These are phyloP conservation scores for Verticillium dahliae DNA, from an alignment of 2,329 filamentous ascomycete species.

Conservation along the genomic window DNA sequence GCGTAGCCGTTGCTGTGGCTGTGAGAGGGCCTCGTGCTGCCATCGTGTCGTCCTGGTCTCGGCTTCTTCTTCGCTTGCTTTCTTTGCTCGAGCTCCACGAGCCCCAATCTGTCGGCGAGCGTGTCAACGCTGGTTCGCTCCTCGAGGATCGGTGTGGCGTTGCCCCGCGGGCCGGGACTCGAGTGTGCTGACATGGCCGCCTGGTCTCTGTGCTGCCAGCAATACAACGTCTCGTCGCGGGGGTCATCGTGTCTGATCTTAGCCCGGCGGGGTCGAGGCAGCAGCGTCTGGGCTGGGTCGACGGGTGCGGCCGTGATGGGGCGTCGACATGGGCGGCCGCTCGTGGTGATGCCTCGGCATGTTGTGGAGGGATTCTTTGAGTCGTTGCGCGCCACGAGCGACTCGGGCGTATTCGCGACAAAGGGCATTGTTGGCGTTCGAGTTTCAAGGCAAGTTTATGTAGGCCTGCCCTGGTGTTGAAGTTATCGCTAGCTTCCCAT, in stretches of 20 bases:
- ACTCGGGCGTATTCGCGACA: conserved; percentile 72
- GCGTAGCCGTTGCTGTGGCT: conserved; percentile 1
- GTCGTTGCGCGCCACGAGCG: conserved; percentile 69
- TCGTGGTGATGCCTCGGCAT: conserved; percentile 79
- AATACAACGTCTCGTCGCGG: conserved; percentile 63
- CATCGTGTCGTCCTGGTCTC: conserved; percentile 14
- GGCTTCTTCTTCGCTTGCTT: conserved; percentile 21
- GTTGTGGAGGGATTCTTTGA: conserved; percentile 78
- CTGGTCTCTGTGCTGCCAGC: conserved; percentile 94
- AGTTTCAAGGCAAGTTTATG: background rate
- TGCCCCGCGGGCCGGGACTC: conserved; percentile 34
- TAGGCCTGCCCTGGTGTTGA: background rate
- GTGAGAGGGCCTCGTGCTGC: conserved; percentile 7
- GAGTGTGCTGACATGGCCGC: conserved; percentile 53
- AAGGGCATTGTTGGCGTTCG: conserved; percentile 49
- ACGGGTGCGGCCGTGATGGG: conserved; percentile 43
- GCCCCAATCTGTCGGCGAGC: conserved; percentile 69
- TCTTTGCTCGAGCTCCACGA: conserved; percentile 55
- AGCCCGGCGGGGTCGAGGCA: conserved; percentile 20
- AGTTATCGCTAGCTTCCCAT: background rate
- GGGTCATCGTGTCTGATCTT: conserved; percentile 38
- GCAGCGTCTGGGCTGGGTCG: conserved; percentile 7
- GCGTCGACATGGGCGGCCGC: conserved; percentile 77
- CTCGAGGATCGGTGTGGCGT: conserved; percentile 48
- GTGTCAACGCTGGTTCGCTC: conserved; percentile 79